These are phyloP conservation scores for Sarcodon aspratus DNA, from an alignment of 768 basidiomycete genomes.

Conservation along the genomic window DNA sequence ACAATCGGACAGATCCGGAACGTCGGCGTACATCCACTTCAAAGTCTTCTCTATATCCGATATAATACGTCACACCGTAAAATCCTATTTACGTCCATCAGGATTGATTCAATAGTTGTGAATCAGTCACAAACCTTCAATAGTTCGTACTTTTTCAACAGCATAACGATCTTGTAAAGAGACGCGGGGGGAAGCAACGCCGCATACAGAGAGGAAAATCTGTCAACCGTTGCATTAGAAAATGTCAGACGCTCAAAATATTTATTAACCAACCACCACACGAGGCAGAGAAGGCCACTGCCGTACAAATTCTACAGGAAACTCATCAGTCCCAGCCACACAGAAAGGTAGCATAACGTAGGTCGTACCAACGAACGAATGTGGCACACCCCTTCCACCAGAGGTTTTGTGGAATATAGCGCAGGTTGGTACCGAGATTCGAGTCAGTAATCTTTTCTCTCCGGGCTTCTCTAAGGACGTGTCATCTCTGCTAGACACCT, in stretches of 20 bases:
- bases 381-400: constrained; percentile 45
- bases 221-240: constrained; percentile 10
- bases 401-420: constrained; percentile 50
- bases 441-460: constrained; percentile 17
- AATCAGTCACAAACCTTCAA: constrained; percentile 29
- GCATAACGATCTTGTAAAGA: constrained; percentile 38
- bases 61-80: constrained; percentile 47
- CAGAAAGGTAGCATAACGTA: not conserved
- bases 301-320: constrained; percentile 35
- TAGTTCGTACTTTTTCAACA: constrained; percentile 42
- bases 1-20: not conserved
- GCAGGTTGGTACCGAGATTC: constrained; percentile 31
- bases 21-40: constrained; percentile 27
- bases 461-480: constrained; percentile 3
- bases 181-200: constrained; percentile 40
- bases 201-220: constrained; percentile 52
- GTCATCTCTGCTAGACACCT: not conserved
- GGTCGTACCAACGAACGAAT: constrained; percentile 41
- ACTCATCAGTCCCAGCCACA: not conserved
- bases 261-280: constrained; percentile 37
- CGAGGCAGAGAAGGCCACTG: constrained; percentile 63
- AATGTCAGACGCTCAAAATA: not conserved
- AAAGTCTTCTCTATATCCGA: constrained; percentile 55
- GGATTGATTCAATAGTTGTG: not conserved
- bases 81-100: constrained; percentile 27